Conservation (phyloP, 2,329 filamentous ascomycete genomes). For the Aureobasidium sp. region DNA sequence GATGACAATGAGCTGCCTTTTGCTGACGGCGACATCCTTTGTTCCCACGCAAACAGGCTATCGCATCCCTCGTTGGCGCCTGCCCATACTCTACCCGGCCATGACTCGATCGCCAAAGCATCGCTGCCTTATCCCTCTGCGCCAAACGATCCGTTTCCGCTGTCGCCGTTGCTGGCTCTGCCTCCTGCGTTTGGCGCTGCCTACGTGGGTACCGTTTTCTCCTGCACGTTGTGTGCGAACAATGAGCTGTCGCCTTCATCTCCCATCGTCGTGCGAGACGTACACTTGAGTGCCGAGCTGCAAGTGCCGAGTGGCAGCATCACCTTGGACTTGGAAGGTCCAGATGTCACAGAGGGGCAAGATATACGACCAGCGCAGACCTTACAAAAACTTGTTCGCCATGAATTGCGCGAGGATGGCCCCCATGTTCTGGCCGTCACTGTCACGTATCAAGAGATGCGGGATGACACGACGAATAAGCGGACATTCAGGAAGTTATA, state of each 20-base stretch:
- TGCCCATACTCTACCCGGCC: conserved; percentile 54
- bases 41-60: conserved; percentile 54
- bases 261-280: conserved; percentile 57
- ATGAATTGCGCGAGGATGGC: conserved; percentile 89
- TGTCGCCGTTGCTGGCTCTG: conserved; percentile 64
- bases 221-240: conserved; percentile 92
- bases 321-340: conserved; percentile 50
- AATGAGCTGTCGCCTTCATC: conserved; percentile 55
- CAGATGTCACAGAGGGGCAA: conserved; percentile 44
- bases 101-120: conserved; percentile 52
- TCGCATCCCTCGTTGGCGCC: conserved; percentile 72
- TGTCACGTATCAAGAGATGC: conserved; percentile 77
- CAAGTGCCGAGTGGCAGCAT: conserved; percentile 74
- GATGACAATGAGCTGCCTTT: neutral
- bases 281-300: conserved; percentile 86
- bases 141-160: conserved; percentile 43
- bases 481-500: conserved; percentile 92
- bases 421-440: conserved; percentile 90
- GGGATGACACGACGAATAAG: conserved; percentile 49
- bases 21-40: conserved; percentile 15
- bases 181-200: conserved; percentile 88
- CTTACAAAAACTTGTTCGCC: conserved; percentile 72
- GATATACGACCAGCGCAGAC: conserved; percentile 54
- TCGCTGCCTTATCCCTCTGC: conserved; percentile 65
- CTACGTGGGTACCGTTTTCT: conserved; percentile 92